Percentiles rank a stretch among this genome's conserved stretches.
Evolutionary conservation across 441 rosid species (phyloP).

Genomic region (Populus hybrid): DNA sequence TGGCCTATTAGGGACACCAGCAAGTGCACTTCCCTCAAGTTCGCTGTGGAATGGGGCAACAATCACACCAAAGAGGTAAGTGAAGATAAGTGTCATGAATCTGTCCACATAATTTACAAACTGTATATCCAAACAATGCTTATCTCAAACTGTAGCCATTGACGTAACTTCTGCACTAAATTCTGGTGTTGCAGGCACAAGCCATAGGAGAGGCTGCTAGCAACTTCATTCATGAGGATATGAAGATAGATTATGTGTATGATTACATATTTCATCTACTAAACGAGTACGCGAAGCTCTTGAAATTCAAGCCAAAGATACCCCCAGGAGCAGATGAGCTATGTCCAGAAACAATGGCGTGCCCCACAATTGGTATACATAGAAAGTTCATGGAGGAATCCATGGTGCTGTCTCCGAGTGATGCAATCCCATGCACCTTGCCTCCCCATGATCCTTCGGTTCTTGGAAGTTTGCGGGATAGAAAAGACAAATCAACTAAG

Average conservation of each 20-base stretch:
- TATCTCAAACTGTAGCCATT: not conserved
- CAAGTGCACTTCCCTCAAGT: slow-evolving; percentile 68
- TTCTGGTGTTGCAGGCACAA: slow-evolving; percentile 17
- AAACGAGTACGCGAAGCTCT: slow-evolving; percentile 41
- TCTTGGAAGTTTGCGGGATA: slow-evolving; percentile 33
- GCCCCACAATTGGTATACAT: slow-evolving; percentile 16
- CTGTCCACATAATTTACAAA: too few relatives aligned
- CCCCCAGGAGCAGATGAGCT: slow-evolving; percentile 30
- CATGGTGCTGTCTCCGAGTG: slow-evolving; percentile 35
- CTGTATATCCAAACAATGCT: too few relatives aligned
- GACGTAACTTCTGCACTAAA: not conserved
- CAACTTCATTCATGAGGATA: slow-evolving; percentile 26
- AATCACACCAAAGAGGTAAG: slow-evolving; percentile 50
- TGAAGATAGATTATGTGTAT: slow-evolving; percentile 42
- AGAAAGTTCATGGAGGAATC: slow-evolving; percentile 41
- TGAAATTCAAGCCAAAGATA: slow-evolving; percentile 37
- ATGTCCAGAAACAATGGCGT: slow-evolving; percentile 38
- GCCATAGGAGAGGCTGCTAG: slow-evolving; percentile 41
- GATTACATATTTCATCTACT: slow-evolving; percentile 57
- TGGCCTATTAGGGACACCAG: slow-evolving; percentile 65
- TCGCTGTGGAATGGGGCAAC: slow-evolving; percentile 85
- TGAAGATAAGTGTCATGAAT: not conserved
- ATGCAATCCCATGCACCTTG: slow-evolving; percentile 34
- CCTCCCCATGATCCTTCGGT: slow-evolving; percentile 34
- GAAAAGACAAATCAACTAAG: slow-evolving; percentile 33